Conservation (phyloP, 2,329 filamentous ascomycete genomes). For the Nigrospora sphaerica region DNA sequence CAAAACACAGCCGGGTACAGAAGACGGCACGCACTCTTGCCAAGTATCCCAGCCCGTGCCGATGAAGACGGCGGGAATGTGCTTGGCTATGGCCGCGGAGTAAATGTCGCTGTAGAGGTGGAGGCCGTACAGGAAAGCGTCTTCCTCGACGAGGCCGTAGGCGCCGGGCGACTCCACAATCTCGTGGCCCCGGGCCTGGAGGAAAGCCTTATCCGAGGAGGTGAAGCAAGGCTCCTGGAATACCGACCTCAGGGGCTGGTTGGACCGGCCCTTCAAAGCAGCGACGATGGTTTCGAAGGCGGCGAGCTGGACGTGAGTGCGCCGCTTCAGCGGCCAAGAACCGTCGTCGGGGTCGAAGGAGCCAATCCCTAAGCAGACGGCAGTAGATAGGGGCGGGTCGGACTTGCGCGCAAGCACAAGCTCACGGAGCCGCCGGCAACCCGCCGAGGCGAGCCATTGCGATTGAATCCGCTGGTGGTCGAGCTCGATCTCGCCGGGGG, state of each 20-base stretch:
- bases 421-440: conserved; percentile 23
- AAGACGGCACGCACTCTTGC: conserved; percentile 33
- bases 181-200: conserved; percentile 45
- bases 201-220: conserved; percentile 39
- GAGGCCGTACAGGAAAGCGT: conserved; percentile 53
- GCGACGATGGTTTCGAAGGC: conserved; percentile 43
- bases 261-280: conserved; percentile 20
- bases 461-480: conserved; percentile 12
- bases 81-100: conserved; percentile 35
- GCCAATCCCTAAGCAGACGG: conserved; percentile 48
- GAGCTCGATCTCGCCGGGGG: conserved; percentile 13
- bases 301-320: conserved; percentile 43
- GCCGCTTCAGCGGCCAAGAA: conserved; percentile 35
- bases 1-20: background rate
- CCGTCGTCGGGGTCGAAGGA: conserved; percentile 44
- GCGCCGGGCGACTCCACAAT: conserved; percentile 45
- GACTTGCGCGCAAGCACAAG: conserved; percentile 20
- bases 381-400: conserved; percentile 25
- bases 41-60: conserved; percentile 47
- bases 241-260: conserved; percentile 31
- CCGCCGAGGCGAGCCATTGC: conserved; percentile 19
- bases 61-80: conserved; percentile 47
- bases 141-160: conserved; percentile 38
- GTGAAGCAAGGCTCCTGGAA: conserved; percentile 52
- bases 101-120: conserved; percentile 53